A percentile compares a stretch with the other conserved stretches of the same genome.
Conservation (phyloP, 768 basidiomycete genomes). For the Boletus subcaerulescens region DNA sequence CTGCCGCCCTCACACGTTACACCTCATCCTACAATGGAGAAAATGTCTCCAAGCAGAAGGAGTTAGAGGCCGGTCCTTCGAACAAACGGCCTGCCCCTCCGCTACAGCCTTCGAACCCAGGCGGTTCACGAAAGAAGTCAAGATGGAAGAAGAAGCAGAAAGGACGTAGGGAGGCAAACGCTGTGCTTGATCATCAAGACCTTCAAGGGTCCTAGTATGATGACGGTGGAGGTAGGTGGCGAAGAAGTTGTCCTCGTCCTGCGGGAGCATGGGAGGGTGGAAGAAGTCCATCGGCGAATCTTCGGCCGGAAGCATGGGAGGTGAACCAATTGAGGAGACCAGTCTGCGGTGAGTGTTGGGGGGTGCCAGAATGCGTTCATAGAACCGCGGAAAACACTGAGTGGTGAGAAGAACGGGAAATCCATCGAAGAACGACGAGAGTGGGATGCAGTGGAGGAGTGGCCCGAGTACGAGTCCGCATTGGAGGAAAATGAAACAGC, state of each 20-base stretch:
- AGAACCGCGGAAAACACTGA: slow-evolving; percentile 53
- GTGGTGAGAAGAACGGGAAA: slow-evolving; percentile 55
- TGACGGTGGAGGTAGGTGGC: slow-evolving; percentile 47
- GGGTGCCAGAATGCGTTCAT: slow-evolving; percentile 73
- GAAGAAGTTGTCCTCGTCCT: slow-evolving; percentile 64
- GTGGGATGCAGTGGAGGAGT: slow-evolving; percentile 53
- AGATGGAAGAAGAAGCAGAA: no score
- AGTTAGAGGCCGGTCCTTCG: no score
- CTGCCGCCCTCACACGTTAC: no score
- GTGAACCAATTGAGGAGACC: slow-evolving; percentile 62
- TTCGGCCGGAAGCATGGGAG: slow-evolving; percentile 63
- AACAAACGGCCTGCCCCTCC: no score
- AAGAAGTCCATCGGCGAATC: slow-evolving; percentile 74
- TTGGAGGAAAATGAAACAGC: slow-evolving; percentile 64
- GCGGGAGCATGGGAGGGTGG: slow-evolving; percentile 58
- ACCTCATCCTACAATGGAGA: no score
- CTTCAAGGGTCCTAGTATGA: no score
- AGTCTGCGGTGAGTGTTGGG: slow-evolving; percentile 61
- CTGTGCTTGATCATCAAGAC: no score
- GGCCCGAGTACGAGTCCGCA: slow-evolving; percentile 57
- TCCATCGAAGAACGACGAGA: slow-evolving; percentile 67
- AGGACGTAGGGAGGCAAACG: no score
- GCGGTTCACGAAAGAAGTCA: no score
- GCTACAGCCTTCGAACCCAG: no score
- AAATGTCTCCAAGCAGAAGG: no score